Percentiles rank a stretch among this genome's conserved stretches.
These are phyloP conservation scores for Boletus sp. DNA, from an alignment of 768 basidiomycete species.

Conservation along the genomic window DNA sequence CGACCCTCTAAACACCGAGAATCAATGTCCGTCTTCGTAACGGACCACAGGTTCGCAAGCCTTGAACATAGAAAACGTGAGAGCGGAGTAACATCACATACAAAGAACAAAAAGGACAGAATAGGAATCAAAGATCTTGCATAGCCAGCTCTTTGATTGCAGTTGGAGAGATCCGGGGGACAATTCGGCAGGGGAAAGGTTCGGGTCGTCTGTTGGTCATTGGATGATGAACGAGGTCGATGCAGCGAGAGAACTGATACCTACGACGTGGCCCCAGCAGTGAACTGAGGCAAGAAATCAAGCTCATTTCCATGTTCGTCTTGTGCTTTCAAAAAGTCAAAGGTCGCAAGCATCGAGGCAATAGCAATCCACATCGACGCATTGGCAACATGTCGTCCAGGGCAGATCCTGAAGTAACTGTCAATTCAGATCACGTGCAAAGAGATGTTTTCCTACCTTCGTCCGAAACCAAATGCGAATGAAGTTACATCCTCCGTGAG, in stretches of 20 bases:
- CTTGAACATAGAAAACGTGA: neutral
- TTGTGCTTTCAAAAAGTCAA: constrained; percentile 20
- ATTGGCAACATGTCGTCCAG: constrained; percentile 22
- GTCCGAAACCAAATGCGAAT: constrained; percentile 24
- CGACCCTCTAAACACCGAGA: neutral
- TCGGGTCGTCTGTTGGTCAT: constrained; percentile 18
- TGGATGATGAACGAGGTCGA: neutral
- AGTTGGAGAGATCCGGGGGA: constrained; percentile 13
- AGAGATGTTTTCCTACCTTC: constrained; percentile 16
- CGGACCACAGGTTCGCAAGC: neutral
- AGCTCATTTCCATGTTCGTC: constrained; percentile 24
- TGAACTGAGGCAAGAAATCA: constrained; percentile 24
- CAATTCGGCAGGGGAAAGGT: constrained; percentile 22
- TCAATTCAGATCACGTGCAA: neutral
- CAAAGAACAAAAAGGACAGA: neutral
- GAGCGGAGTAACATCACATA: neutral
- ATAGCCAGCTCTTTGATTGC: constrained; percentile 10
- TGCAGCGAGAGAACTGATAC: neutral
- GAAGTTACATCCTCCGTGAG: constrained; percentile 4
- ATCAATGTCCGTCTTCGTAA: neutral
- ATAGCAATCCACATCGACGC: constrained; percentile 29
- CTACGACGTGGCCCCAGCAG: constrained; percentile 18
- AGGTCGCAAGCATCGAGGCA: constrained; percentile 22
- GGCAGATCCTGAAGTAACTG: constrained; percentile 17
- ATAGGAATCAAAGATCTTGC: constrained; percentile 4